Evolutionary conservation across 768 basidiomycete species (phyloP).

Genomic region (Kwoniella dendrophila): DNA sequence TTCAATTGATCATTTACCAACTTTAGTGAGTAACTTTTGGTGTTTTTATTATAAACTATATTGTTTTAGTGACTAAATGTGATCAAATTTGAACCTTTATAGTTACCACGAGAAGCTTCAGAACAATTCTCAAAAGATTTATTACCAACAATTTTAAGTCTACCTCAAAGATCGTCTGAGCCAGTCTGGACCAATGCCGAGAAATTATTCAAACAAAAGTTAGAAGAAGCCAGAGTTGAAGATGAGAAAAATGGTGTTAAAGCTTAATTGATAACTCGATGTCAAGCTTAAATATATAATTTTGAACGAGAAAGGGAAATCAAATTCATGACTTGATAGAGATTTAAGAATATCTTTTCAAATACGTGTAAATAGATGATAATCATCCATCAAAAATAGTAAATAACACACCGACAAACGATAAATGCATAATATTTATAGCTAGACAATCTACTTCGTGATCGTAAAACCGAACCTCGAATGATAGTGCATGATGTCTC

Average conservation of each 20-base stretch:
- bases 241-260: constrained; percentile 48
- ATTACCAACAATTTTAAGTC: constrained; percentile 76
- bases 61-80: neutral
- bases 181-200: constrained; percentile 89
- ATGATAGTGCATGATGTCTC: too few species aligned
- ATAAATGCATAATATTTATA: too few species aligned
- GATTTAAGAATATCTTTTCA: too few species aligned
- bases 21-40: constrained; percentile 60
- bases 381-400: too few species aligned
- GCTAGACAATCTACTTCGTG: too few species aligned
- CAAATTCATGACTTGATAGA: too few species aligned
- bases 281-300: neutral
- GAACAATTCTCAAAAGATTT: constrained; percentile 92
- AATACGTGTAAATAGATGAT: too few species aligned
- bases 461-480: too few species aligned
- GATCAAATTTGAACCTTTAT: too few species aligned
- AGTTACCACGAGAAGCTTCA: constrained; percentile 88
- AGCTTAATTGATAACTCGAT: constrained; percentile 23
- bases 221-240: constrained; percentile 60
- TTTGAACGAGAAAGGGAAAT: too few species aligned
- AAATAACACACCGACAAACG: too few species aligned
- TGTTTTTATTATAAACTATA: neutral
- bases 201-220: constrained; percentile 72
- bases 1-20: constrained; percentile 96
- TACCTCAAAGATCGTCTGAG: constrained; percentile 68